A percentile compares a stretch with the other conserved stretches of the same genome.
These are phyloP conservation scores for Nidularia pulvinata DNA, from an alignment of 768 basidiomycete genomes.

Conservation along the genomic window DNA sequence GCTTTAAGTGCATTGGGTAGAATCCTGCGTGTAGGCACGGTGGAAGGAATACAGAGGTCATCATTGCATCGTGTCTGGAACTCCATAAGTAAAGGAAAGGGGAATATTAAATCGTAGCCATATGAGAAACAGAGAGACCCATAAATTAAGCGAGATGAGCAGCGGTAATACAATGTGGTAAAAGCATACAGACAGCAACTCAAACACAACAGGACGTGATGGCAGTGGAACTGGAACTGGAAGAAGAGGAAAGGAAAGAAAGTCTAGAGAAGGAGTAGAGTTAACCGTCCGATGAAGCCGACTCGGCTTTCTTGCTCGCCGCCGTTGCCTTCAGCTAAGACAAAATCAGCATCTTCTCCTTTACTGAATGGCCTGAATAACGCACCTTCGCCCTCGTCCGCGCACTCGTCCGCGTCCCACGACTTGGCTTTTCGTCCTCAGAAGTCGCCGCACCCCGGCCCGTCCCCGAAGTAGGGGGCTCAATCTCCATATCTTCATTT, in stretches of 20 bases:
- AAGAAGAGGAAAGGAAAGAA: background rate
- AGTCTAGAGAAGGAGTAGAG: background rate
- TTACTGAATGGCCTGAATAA: background rate
- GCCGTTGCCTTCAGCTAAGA: conserved; percentile 7
- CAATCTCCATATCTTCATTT: conserved; percentile 38
- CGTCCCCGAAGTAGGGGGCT: conserved; percentile 15
- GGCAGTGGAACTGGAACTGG: background rate
- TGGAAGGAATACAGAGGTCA: too few species aligned
- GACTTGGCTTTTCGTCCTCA: conserved; percentile 24
- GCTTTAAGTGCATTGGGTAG: too few species aligned
- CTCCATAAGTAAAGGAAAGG: too few species aligned
- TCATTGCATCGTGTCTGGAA: too few species aligned
- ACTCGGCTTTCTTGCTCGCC: conserved; percentile 1
- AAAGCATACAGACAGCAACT: background rate
- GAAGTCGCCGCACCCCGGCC: conserved; percentile 21
- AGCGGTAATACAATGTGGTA: background rate
- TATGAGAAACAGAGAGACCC: too few species aligned
- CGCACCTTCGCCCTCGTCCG: conserved; percentile 1
- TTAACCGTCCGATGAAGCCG: background rate
- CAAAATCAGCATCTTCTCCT: background rate
- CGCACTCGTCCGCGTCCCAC: conserved; percentile 19
- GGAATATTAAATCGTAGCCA: too few species aligned
- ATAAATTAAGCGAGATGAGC: background rate
- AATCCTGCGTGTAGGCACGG: too few species aligned
- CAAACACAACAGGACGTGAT: background rate